phyloP scores from a whole-genome alignment of 768 basidiomycete genomes.

The Mycena chlorophos region DNA sequence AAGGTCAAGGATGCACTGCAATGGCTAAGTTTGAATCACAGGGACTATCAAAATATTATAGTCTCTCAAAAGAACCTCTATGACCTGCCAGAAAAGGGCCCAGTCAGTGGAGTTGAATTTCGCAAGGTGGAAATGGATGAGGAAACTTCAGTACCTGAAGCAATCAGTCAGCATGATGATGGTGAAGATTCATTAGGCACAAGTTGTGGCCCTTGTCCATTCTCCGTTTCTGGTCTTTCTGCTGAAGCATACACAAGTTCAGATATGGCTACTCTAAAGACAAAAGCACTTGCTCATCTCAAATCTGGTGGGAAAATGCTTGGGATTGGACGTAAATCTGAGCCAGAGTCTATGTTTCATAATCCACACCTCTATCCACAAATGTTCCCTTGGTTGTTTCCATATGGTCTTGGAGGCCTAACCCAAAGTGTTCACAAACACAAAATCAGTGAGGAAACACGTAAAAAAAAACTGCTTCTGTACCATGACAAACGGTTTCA shows the following conservation, averaged over 20 bases:
- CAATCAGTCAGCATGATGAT: conserved; percentile 20
- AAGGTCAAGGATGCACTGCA: conserved; percentile 25
- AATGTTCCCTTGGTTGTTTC: conserved; percentile 26
- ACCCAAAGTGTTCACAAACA: conserved; percentile 5
- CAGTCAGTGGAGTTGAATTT: conserved; percentile 15
- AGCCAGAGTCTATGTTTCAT: conserved; percentile 13
- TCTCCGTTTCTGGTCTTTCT: conserved; percentile 31
- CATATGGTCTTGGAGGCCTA: conserved; percentile 29
- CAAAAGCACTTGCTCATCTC: neutral
- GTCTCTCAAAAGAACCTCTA: conserved; percentile 14
- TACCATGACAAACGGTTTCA: conserved; percentile 22
- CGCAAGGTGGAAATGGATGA: conserved; percentile 11
- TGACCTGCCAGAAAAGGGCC: conserved; percentile 20
- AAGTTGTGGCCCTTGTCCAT: conserved; percentile 26
- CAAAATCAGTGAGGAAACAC: neutral
- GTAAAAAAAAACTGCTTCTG: conserved; percentile 19
- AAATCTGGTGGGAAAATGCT: neutral
- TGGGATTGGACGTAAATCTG: conserved; percentile 10
- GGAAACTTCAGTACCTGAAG: neutral
- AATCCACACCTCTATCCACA: conserved; percentile 26
- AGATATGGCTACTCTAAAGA: neutral
- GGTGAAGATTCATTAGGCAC: conserved; percentile 25
- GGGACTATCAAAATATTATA: conserved; percentile 26
- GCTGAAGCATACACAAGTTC: conserved; percentile 17
- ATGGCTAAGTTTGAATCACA: conserved; percentile 31